Evolutionary conservation across 306 rosid species (phyloP), one percentile per base, ranked within the genome.

Genomic region (Quercus berberidifolia): DNA sequence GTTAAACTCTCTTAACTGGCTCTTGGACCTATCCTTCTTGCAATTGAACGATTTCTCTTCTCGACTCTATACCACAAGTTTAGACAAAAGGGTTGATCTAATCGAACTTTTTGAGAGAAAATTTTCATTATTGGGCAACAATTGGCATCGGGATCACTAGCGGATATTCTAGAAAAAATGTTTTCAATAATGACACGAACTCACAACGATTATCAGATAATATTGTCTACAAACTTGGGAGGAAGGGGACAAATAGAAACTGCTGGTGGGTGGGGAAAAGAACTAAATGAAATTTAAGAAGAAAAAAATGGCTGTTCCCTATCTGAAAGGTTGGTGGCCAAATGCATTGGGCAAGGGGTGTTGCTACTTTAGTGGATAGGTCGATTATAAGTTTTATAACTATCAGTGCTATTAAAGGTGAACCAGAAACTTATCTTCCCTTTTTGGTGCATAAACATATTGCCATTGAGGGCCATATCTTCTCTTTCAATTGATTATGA

Each of bases 401-500:
- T 9, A 23, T 4, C 33, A 79, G 75, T 75, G 31, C 80, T 57
- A 73, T 74, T 69, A 23, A 72, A 65, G 79, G 46, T 75, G 55
- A 71, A 79, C 79, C 72, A 72, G 69, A 74, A 76, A 33, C 74
- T 69, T 75, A 8, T 80, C 54, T 81, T 26, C 26, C 21, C 43
- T 52, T 54, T 68, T 74, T 57, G 71, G 49, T 83, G 46, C 78
- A 73, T 52, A 85, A 57, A 78, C 58, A 80, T 21, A 70, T 77
- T 81, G 63, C 64, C 33, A 58, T 26, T 23, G 38, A 55, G 55
- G 60, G 74, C 19, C 63, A 20, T 28, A 74, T 83, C 67, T 64
- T 63, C 70, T 65, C 62, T 83, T 76, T 31, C 74, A 38, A 46
- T 69, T 59, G 86, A 84, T 41, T 76, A 57, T 52, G 87, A 84